A percentile compares a stretch with the other conserved stretches of the same genome.
Evolutionary conservation across 2,329 filamentous ascomycete species (phyloP).

Genomic region (Colletotrichum destructivum): DNA sequence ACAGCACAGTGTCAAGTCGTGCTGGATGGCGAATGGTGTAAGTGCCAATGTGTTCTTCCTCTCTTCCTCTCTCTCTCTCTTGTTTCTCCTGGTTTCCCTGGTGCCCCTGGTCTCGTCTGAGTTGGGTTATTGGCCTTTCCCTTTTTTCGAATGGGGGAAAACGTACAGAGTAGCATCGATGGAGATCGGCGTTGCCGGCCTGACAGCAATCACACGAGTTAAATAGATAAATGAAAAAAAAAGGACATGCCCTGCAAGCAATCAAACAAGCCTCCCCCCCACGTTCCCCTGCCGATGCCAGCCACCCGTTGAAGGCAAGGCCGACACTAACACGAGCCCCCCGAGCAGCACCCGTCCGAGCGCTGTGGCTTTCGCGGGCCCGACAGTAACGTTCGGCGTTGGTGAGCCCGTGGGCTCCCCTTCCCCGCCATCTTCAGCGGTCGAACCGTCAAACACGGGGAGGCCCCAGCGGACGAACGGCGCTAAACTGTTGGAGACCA

Average conservation of each 20-base stretch:
- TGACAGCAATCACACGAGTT: constrained; percentile 15
- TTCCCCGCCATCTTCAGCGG: constrained; percentile 36
- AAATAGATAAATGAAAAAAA: constrained; percentile 4
- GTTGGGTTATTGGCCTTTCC: constrained; percentile 1
- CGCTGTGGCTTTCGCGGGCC: constrained; percentile 21
- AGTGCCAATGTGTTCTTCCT: constrained; percentile 5
- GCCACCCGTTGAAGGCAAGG: constrained; percentile 32
- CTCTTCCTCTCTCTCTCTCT: not conserved
- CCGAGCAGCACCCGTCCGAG: constrained; percentile 5
- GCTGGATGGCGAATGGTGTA: not conserved
- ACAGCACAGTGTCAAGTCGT: constrained; percentile 12
- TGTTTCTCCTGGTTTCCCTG: too few species aligned
- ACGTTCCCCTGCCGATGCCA: constrained; percentile 26
- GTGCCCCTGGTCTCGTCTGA: not conserved
- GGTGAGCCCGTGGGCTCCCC: not conserved
- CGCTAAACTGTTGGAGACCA: constrained; percentile 18
- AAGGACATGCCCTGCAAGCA: constrained; percentile 14
- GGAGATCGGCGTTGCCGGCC: constrained; percentile 14
- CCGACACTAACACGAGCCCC: constrained; percentile 29
- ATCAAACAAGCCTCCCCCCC: not conserved
- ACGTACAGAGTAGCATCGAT: constrained; percentile 4
- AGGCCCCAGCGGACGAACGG: constrained; percentile 23
- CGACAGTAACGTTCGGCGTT: constrained; percentile 25
- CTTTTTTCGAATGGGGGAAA: constrained; percentile 14
- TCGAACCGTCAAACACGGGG: constrained; percentile 6